phyloP scores from a whole-genome alignment of 2,329 filamentous ascomycete genomes.

The Zarea fungicola region DNA sequence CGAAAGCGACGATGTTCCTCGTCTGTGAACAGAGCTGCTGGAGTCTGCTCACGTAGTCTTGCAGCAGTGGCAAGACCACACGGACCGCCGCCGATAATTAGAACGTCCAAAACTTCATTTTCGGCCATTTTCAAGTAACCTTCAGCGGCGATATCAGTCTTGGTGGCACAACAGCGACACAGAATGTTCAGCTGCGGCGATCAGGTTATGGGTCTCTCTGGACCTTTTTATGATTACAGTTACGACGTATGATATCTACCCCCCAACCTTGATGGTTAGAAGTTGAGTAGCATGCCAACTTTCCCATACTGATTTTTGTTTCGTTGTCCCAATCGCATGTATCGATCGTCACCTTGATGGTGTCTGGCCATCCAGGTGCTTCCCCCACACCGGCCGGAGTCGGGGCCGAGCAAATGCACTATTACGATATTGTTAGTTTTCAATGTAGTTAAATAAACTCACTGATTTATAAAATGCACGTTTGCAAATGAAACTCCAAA shows the following conservation, averaged over 20 bases:
- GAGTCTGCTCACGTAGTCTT: slow-evolving; percentile 65
- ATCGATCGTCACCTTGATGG: slow-evolving; percentile 3
- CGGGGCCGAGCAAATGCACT: not conserved
- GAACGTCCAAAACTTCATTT: slow-evolving; percentile 53
- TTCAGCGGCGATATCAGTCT: not conserved
- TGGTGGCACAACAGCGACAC: not conserved
- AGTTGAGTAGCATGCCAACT: too few species aligned
- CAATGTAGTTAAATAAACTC: too few species aligned
- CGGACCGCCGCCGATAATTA: slow-evolving; percentile 70
- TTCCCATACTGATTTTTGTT: not conserved
- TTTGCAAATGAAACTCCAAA: too few species aligned
- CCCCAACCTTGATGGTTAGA: slow-evolving; percentile 9
- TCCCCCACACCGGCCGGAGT: too few species aligned
- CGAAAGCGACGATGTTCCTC: slow-evolving; percentile 78
- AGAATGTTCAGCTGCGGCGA: not conserved
- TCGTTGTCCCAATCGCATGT: not conserved
- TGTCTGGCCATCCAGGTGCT: slow-evolving; percentile 8
- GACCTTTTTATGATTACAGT: not conserved
- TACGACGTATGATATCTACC: not conserved
- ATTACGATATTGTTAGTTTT: not conserved
- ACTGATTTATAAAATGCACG: too few species aligned
- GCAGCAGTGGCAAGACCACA: slow-evolving; percentile 70
- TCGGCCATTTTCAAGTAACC: not conserved
- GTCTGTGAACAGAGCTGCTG: slow-evolving; percentile 76
- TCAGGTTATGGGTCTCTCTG: too few species aligned